A percentile compares a stretch with the other conserved stretches of the same genome.
These are phyloP conservation scores for Trichoderma sp. DNA, from an alignment of 2,329 filamentous ascomycete species.

Conservation along the genomic window DNA sequence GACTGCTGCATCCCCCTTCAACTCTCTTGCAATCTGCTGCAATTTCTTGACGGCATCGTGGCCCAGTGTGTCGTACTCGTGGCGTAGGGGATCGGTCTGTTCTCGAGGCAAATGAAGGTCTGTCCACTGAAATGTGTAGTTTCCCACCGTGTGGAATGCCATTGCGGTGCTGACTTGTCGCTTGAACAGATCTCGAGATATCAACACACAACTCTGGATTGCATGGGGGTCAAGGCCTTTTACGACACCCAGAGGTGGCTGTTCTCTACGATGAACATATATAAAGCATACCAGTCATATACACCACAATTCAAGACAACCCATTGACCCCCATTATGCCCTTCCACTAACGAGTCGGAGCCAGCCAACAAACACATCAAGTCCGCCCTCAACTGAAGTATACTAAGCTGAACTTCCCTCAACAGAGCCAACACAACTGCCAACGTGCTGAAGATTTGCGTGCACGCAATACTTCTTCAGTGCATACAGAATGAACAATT, in stretches of 20 bases:
- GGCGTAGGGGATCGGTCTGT: slow-evolving; percentile 22
- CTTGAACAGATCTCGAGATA: neutral
- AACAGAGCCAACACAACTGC: neutral
- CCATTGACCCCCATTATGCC: neutral
- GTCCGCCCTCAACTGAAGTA: neutral
- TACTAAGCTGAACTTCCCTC: neutral
- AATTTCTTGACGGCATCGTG: slow-evolving; percentile 24
- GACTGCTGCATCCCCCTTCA: neutral
- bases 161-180: neutral
- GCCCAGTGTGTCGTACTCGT: slow-evolving; percentile 28
- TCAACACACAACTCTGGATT: neutral
- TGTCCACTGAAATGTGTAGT: slow-evolving; percentile 28
- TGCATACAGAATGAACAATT: neutral
- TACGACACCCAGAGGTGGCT: neutral
- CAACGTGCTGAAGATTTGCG: neutral
- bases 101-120: slow-evolving; percentile 25
- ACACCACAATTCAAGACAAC: neutral
- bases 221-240: neutral
- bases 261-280: neutral
- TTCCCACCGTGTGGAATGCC: slow-evolving; percentile 22
- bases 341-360: neutral
- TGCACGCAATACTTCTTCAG: neutral
- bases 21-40: slow-evolving; percentile 24
- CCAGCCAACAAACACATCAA: neutral
- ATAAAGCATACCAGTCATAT: neutral